Percentiles rank a stretch among this genome's conserved stretches.
phyloP scores from a whole-genome alignment of 805 yeast species.

The Myxozyma neglecta region DNA sequence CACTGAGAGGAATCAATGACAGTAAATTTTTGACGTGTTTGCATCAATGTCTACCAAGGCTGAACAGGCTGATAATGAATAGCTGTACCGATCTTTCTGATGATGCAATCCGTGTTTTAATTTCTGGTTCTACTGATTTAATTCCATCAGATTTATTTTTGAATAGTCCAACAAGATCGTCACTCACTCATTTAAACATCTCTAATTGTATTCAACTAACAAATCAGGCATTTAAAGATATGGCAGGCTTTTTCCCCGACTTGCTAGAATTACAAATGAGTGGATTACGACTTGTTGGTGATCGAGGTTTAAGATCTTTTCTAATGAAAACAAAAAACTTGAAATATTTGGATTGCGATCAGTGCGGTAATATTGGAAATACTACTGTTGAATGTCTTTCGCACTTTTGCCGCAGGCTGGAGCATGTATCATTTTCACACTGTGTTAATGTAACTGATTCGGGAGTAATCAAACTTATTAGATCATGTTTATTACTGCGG shows the following conservation, averaged over 20 bases:
- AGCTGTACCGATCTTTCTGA: conserved; percentile 14
- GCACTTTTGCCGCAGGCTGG: conserved; percentile 3
- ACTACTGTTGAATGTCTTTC: conserved; percentile 11
- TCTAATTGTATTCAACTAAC: conserved; percentile 15
- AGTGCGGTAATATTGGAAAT: conserved; percentile 10
- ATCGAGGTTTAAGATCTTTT: conserved; percentile 10
- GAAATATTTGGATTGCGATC: conserved; percentile 27
- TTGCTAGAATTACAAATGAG: conserved; percentile 14
- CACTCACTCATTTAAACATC: conserved; percentile 12
- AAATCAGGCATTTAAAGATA: conserved; percentile 2
- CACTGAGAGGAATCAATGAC: conserved; percentile 15
- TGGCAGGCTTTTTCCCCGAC: conserved; percentile 14
- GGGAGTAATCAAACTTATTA: conserved; percentile 7
- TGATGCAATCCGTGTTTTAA: conserved; percentile 6
- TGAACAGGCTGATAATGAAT: conserved; percentile 11
- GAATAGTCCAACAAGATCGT: neutral
- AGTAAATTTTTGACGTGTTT: conserved; percentile 8
- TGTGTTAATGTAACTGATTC: conserved; percentile 15
- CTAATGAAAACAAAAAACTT: conserved; percentile 10
- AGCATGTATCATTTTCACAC: conserved; percentile 20
- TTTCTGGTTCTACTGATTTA: conserved; percentile 11
- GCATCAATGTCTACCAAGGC: neutral
- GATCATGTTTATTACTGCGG: conserved; percentile 8
- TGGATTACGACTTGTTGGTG: conserved; percentile 6
- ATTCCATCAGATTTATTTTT: neutral